Evolutionary conservation across 2,329 filamentous ascomycete genomes (phyloP).

Genomic region (Hypoxylon sp.): DNA sequence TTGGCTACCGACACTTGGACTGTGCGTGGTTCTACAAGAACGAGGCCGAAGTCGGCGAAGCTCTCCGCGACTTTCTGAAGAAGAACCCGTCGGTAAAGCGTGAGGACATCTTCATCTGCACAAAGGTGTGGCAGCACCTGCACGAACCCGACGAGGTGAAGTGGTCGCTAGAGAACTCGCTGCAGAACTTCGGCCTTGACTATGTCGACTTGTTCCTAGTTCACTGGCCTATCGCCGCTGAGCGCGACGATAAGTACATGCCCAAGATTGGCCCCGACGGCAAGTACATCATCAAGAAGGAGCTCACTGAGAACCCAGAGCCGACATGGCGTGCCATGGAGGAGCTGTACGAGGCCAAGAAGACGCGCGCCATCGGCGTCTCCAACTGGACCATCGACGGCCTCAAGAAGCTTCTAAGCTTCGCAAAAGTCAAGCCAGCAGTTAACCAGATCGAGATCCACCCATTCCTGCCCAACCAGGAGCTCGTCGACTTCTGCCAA

Average conservation of each 20-base stretch:
- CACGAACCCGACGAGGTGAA: conserved; percentile 74
- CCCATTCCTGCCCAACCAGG: conserved; percentile 63
- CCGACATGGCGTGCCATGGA: conserved; percentile 76
- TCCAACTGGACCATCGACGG: conserved; percentile 62
- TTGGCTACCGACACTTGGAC: conserved; percentile 77
- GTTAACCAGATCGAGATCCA: conserved; percentile 66
- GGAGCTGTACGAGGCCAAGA: conserved; percentile 53
- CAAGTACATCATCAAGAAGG: conserved; percentile 68
- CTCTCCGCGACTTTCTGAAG: conserved; percentile 64
- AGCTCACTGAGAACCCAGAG: conserved; percentile 75
- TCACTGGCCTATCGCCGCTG: conserved; percentile 64
- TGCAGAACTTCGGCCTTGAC: conserved; percentile 67
- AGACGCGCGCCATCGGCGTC: conserved; percentile 60
- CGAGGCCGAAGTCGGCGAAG: conserved; percentile 72
- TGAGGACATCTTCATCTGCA: conserved; percentile 71
- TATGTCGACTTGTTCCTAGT: conserved; percentile 75
- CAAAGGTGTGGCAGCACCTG: conserved; percentile 79
- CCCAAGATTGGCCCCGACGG: conserved; percentile 63
- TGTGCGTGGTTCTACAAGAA: conserved; percentile 81
- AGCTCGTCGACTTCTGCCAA: conserved; percentile 68
- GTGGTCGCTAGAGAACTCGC: conserved; percentile 66
- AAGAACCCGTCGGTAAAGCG: conserved; percentile 63
- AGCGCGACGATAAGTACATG: conserved; percentile 60
- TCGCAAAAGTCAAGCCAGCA: conserved; percentile 58
- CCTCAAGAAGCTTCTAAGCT: conserved; percentile 59